Base-by-base conservation (phyloP, 768 basidiomycete genomes). In the Hydnomerulius pinastri region DNA sequence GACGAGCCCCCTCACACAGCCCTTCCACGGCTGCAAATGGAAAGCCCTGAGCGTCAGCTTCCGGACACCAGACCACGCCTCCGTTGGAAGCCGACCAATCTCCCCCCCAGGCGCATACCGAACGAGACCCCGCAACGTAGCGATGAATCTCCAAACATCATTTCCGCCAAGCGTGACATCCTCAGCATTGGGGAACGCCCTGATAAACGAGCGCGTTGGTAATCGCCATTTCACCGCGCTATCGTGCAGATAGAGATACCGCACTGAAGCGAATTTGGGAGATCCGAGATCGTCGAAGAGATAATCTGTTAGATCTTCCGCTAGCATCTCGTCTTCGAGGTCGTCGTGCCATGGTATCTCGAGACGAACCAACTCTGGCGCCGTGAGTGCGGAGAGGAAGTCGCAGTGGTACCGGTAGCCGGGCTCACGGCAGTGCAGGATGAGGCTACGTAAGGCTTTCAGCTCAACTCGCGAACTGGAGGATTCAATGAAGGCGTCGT, bases 311-410 rank as follows among this genome's bases (percentile, higher is more conserved):
- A 30, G 58, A 28, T 64, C 28, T 4, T 10, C 21, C 13, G 25
- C 13, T 13, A 47, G 33, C n/a, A 36, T 17, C 50, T 53, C 55
- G 2, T 49, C 45, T 2, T 43, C 21, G 30, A 63, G 54, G 27
- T 55, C 52, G 2, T 61, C 53, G 15, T 55, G 53, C 58, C 54
- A 62, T 3, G 49, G 58, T 21, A 60, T 51, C 30, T 56, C 58
- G 23, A 62, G 52, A 21, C 12, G 48, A 36, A 40, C 49, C 23
- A 58, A 52, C 20, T 11, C 28, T 6, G 62, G 58, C 20, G 9
- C n/a, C 1, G 12, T 33, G 33, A 63, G 43, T 5, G 51, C 40
- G 6, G 47, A 52, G 9, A 60, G 33, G 33, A 57, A 50, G 18
- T 48, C 47, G 28, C 33, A 51, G 11, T 55, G 57, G 33, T 60